phyloP scores from a whole-genome alignment of 495 filamentous ascomycete species.

The Xylaria castorea region DNA sequence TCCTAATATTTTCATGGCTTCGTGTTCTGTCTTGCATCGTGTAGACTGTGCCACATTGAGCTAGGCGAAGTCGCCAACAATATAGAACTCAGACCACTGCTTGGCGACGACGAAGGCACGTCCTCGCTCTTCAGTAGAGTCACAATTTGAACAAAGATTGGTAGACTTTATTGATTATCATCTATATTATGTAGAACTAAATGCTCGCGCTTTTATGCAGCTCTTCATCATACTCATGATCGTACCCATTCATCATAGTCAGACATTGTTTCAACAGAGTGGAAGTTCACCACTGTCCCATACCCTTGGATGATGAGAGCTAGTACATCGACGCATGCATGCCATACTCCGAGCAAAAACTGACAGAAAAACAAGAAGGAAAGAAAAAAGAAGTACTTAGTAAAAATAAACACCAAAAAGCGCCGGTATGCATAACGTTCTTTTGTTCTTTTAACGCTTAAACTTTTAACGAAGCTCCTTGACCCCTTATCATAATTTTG shows the following conservation, averaged over 20 bases:
- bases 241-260: not conserved
- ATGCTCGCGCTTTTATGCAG: not conserved
- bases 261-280: conserved; percentile 5
- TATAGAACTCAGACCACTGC: not conserved
- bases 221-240: not conserved
- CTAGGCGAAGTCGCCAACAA: not conserved
- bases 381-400: not conserved
- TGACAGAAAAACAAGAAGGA: not conserved
- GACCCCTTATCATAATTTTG: conserved; percentile 8
- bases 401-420: not conserved
- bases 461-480: not conserved
- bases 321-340: not conserved
- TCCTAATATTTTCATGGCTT: not conserved
- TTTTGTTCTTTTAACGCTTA: conserved; percentile 11
- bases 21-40: not conserved
- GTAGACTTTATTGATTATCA: not conserved
- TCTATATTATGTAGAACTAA: conserved; percentile 3
- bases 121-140: not conserved
- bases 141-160: not conserved
- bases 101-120: not conserved
- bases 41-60: not conserved
- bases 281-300: not conserved
- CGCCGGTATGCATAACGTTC: conserved; percentile 11
- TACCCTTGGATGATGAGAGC: not conserved
- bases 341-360: not conserved